phyloP scores from a whole-genome alignment of 2,329 filamentous ascomycete genomes.

The Coniochaeta prunicola region DNA sequence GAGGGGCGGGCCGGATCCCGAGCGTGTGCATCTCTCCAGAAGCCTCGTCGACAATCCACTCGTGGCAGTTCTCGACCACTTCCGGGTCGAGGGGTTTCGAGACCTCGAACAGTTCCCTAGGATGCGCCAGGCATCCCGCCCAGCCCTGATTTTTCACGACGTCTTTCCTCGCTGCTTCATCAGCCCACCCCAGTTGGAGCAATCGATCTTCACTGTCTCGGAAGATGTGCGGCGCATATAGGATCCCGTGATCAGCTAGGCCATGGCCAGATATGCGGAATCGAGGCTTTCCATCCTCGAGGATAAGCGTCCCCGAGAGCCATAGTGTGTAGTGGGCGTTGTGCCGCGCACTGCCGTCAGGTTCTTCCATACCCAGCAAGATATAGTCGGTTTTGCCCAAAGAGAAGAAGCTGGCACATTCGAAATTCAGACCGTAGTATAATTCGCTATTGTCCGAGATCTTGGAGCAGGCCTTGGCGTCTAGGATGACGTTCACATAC shows the following conservation, averaged over 20 bases:
- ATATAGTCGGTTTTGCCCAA: background rate
- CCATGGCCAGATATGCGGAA: background rate
- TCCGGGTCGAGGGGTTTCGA: background rate
- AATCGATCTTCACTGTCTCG: conserved; percentile 7
- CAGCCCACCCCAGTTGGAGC: background rate
- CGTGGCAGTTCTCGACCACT: background rate
- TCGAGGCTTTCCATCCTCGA: background rate
- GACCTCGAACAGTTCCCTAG: background rate
- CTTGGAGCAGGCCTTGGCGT: background rate
- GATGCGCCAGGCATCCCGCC: background rate
- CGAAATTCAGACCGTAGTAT: background rate
- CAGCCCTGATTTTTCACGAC: background rate
- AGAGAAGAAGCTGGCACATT: background rate
- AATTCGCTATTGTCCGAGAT: background rate
- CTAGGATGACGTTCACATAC: conserved; percentile 10
- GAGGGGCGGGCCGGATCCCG: background rate
- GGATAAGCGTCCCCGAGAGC: background rate
- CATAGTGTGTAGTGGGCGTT: background rate
- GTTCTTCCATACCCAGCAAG: background rate
- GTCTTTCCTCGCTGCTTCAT: background rate
- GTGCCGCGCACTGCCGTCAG: background rate
- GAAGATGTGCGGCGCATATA: conserved; percentile 16
- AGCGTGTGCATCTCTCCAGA: background rate
- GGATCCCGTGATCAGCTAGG: conserved; percentile 11
- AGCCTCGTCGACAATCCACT: background rate